These are phyloP conservation scores for Mikania micrantha DNA, from an alignment of 129 eudicot genomes.

Conservation along the genomic window DNA sequence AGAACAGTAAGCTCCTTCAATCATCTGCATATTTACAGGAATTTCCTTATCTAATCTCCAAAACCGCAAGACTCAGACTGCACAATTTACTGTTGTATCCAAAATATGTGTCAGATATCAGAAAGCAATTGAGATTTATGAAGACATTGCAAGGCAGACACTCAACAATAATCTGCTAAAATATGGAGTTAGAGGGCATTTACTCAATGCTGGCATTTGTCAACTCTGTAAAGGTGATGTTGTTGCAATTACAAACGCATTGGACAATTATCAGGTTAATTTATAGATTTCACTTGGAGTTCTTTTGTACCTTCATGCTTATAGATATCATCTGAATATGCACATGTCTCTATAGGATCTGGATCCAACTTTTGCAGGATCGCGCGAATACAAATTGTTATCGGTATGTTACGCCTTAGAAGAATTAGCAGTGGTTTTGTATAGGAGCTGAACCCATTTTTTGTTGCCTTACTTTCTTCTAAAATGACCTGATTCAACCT, in stretches of 20 bases:
- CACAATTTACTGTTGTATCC: neutral
- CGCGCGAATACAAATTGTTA: neutral
- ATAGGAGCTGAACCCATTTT: neutral
- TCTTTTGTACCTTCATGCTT: neutral
- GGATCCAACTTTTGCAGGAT: neutral
- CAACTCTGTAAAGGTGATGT: constrained; percentile 2
- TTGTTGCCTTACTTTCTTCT: neutral
- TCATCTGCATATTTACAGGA: neutral
- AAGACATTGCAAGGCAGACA: neutral
- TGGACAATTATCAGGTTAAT: neutral
- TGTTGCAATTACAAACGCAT: neutral
- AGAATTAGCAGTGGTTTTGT: neutral
- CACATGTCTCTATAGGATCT: neutral
- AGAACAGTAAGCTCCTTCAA: neutral
- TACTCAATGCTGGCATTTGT: constrained; percentile 6
- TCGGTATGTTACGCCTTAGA: neutral
- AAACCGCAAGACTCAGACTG: too few species aligned
- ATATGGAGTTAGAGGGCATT: constrained; percentile 10
- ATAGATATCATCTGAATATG: neutral
- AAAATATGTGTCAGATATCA: neutral
- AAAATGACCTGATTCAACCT: neutral
- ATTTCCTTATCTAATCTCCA: neutral
- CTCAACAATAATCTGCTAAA: constrained; percentile 4
- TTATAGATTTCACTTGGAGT: neutral
- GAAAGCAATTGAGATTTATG: neutral